Percentiles rank a stretch among this genome's conserved stretches.
Conservation (phyloP, 2,329 filamentous ascomycete genomes). For the Xylariaceae sp. region DNA sequence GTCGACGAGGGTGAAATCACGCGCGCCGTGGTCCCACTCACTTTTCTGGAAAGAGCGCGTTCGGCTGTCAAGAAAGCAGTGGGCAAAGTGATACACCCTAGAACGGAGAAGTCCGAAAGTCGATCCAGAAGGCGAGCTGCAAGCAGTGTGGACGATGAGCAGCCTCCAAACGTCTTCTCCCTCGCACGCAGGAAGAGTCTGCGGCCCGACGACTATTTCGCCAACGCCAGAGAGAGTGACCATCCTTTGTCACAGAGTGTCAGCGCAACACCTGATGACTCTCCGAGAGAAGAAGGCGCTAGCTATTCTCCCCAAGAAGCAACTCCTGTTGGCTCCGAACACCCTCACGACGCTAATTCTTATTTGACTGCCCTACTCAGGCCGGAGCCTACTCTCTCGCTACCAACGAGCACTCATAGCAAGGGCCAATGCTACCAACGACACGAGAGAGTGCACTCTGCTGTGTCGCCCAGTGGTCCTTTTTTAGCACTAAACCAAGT, state of each 20-base stretch:
- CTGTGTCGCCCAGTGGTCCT: conserved; percentile 38
- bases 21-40: conserved; percentile 83
- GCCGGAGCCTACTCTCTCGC: conserved; percentile 22
- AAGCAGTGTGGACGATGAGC: conserved; percentile 60
- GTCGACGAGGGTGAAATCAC: conserved; percentile 89
- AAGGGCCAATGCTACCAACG: conserved; percentile 31
- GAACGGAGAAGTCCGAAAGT: conserved; percentile 54
- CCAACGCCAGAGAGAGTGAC: conserved; percentile 47
- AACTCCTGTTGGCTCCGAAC: conserved; percentile 35
- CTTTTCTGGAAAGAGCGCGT: conserved; percentile 77
- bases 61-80: conserved; percentile 70
- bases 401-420: no score
- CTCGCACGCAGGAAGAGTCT: conserved; percentile 51
- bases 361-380: conserved; percentile 33
- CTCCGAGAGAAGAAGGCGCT: conserved; percentile 29
- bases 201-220: conserved; percentile 53
- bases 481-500: conserved; percentile 40
- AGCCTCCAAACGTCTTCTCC: conserved; percentile 43
- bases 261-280: conserved; percentile 61
- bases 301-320: conserved; percentile 36
- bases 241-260: conserved; percentile 75
- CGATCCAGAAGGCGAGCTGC: conserved; percentile 51
- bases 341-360: conserved; percentile 32
- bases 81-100: conserved; percentile 59
- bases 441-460: conserved; percentile 39